Percentiles rank a stretch among this genome's conserved stretches.
Evolutionary conservation across 306 rosid genomes (phyloP).

Genomic region (Lithocarpus polystachyus): DNA sequence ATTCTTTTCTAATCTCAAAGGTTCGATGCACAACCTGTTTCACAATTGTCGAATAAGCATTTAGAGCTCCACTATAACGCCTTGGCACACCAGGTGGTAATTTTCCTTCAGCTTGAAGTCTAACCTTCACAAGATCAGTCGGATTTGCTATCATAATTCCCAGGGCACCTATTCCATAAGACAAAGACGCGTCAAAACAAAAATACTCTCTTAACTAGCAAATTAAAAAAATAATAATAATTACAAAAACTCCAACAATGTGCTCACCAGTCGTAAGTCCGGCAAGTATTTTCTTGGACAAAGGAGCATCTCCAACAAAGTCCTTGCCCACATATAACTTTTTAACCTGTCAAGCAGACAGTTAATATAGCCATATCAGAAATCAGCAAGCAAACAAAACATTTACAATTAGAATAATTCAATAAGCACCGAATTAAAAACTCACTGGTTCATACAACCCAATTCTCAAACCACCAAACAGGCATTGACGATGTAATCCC

Average conservation of each 20-base stretch:
- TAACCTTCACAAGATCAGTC: slow-evolving; percentile 92
- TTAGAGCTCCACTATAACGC: slow-evolving; percentile 87
- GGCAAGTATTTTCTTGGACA: slow-evolving; percentile 87
- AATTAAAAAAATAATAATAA: not conserved
- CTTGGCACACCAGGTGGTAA: slow-evolving; percentile 84
- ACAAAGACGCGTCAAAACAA: not conserved
- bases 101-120: slow-evolving; percentile 97
- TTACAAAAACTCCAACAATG: slow-evolving; percentile 12
- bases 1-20: slow-evolving; percentile 12
- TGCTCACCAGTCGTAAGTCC: slow-evolving; percentile 84
- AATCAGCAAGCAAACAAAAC: slow-evolving; percentile 8
- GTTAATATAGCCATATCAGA: slow-evolving; percentile 18
- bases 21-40: slow-evolving; percentile 57
- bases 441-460: slow-evolving; percentile 94
- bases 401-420: slow-evolving; percentile 12
- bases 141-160: slow-evolving; percentile 87
- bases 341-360: slow-evolving; percentile 62
- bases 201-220: not conserved
- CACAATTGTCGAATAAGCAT: slow-evolving; percentile 90
- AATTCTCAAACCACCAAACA: slow-evolving; percentile 86
- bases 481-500: slow-evolving; percentile 88
- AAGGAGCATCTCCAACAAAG: slow-evolving; percentile 88
- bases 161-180: slow-evolving; percentile 60
- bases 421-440: slow-evolving; percentile 3
- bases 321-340: slow-evolving; percentile 72